phyloP scores from a whole-genome alignment of 306 rosid species.

The Cicer judaicum region DNA sequence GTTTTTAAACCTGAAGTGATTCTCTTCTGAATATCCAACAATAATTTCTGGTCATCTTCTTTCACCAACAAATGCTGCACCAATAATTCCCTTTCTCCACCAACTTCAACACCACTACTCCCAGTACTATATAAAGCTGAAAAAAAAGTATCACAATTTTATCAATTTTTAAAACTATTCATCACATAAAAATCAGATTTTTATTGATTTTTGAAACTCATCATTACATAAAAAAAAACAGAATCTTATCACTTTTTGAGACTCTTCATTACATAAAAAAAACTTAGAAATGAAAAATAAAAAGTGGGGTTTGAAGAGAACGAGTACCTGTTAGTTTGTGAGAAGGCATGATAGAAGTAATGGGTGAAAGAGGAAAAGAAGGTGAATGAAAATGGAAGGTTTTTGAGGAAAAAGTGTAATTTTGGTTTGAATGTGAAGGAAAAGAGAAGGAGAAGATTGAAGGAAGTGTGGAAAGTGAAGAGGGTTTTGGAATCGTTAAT shows the following conservation, averaged over 20 bases:
- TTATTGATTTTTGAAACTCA: no score
- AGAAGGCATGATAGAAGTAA: constrained; percentile 4
- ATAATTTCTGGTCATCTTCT: constrained; percentile 73
- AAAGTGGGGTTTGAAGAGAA: constrained; percentile 25
- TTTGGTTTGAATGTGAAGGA: not conserved
- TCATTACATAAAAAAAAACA: not conserved
- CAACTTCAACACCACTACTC: constrained; percentile 54
- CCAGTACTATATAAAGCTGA: constrained; percentile 72
- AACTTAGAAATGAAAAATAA: not conserved
- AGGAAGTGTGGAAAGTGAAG: constrained; percentile 33
- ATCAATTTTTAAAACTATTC: not conserved
- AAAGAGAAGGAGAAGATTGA: constrained; percentile 21
- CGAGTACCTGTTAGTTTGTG: constrained; percentile 50
- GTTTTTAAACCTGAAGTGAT: constrained; percentile 59
- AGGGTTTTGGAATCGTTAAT: constrained; percentile 36
- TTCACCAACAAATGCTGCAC: constrained; percentile 92
- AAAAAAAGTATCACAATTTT: constrained; percentile 31
- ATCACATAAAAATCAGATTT: not conserved
- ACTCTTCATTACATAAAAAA: constrained; percentile 10
- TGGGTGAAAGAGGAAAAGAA: constrained; percentile 44
- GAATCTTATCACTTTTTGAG: constrained; percentile 9
- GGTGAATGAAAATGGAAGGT: constrained; percentile 47
- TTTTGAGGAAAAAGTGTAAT: constrained; percentile 11
- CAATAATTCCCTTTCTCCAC: constrained; percentile 66
- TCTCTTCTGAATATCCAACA: constrained; percentile 75